phyloP scores from a whole-genome alignment of 1,284 basidiomycete genomes.

The Ganoderma multipileum region DNA sequence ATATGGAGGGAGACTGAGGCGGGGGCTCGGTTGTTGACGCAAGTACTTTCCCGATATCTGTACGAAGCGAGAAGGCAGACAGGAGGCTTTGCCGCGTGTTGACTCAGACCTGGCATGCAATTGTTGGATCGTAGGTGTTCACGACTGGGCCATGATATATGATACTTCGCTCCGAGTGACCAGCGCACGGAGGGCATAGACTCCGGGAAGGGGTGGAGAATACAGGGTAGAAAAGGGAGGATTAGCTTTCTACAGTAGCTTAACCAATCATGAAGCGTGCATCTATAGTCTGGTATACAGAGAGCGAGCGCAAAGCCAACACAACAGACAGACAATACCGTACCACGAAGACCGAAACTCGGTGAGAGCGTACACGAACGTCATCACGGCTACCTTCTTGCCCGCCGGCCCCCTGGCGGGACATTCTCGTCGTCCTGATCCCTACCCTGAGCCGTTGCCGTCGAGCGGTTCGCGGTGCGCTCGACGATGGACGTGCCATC shows the following conservation, averaged over 20 bases:
- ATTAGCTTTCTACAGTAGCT: neutral
- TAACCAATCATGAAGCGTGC: neutral
- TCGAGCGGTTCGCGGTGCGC: conserved; percentile 69
- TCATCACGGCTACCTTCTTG: conserved; percentile 10
- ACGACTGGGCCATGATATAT: neutral
- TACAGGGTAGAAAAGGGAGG: neutral
- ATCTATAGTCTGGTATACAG: neutral
- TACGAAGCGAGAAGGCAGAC: no score
- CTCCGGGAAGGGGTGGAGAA: neutral
- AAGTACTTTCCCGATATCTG: neutral
- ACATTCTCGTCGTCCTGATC: conserved; percentile 32
- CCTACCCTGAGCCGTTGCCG: conserved; percentile 42
- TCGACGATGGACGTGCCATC: conserved; percentile 94
- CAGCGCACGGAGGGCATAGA: neutral
- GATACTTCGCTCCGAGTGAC: neutral
- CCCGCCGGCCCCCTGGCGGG: conserved; percentile 9
- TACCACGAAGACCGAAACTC: neutral
- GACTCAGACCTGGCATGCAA: neutral
- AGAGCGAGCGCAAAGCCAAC: neutral
- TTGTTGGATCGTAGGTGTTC: neutral
- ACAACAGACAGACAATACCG: neutral
- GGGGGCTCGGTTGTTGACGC: neutral
- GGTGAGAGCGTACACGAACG: neutral
- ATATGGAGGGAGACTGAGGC: neutral
- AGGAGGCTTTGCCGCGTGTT: neutral